Conservation (phyloP, 1,284 basidiomycete species). For the Cryptococcus floricola region DNA sequence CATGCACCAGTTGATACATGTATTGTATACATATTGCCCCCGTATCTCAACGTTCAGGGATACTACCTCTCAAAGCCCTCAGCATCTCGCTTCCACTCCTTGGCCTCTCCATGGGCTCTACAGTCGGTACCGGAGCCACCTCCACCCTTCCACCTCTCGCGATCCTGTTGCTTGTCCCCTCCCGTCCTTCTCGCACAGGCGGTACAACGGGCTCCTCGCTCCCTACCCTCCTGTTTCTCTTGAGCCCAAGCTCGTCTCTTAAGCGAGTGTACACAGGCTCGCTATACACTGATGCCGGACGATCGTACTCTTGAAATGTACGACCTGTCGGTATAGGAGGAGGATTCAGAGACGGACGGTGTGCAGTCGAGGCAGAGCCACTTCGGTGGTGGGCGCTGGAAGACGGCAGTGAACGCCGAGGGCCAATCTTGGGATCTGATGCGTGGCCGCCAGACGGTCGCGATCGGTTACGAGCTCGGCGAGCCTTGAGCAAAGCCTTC, state of each 20-base stretch:
- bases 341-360: too few relatives aligned
- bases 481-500: constrained; percentile 21
- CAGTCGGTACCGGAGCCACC: background rate
- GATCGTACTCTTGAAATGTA: too few relatives aligned
- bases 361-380: too few relatives aligned
- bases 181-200: background rate
- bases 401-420: constrained; percentile 12
- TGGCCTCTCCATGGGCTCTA: constrained; percentile 6
- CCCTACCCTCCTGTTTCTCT: constrained; percentile 12
- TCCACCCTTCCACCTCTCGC: background rate
- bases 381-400: background rate
- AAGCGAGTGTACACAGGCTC: constrained; percentile 41
- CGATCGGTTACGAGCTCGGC: constrained; percentile 13
- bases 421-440: constrained; percentile 16
- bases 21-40: constrained; percentile 19
- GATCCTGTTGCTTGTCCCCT: background rate
- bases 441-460: background rate
- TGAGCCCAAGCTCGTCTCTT: constrained; percentile 24
- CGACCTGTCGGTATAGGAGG: too few relatives aligned
- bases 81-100: constrained; percentile 22
- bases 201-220: constrained; percentile 23
- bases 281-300: constrained; percentile 15
- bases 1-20: constrained; percentile 65
- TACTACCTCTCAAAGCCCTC: constrained; percentile 17
- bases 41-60: constrained; percentile 11